These are phyloP conservation scores for Discostella stelligeroides DNA, from an alignment of 108 stramenopile species.

Conservation along the genomic window DNA sequence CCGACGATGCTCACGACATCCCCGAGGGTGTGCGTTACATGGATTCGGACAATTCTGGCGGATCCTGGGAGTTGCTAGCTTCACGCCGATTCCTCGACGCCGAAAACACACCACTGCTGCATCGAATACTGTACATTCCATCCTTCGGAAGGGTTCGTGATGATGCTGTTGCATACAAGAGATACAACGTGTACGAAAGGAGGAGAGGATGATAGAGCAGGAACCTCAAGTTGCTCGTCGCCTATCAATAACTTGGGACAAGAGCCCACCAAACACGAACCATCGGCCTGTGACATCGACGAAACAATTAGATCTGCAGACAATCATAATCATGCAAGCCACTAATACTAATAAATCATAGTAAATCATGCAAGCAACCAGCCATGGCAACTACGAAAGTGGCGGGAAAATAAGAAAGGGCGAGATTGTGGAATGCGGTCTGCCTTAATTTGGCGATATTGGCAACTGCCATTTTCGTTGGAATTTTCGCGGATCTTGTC, in stretches of 20 bases:
- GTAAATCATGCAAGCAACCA: too few species aligned
- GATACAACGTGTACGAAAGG: slow-evolving; percentile 37
- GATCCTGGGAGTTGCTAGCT: slow-evolving; percentile 29
- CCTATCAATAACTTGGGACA: background rate
- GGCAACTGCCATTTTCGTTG: too few species aligned
- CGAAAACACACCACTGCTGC: slow-evolving; percentile 26
- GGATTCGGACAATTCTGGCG: slow-evolving; percentile 27
- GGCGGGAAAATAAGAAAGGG: too few species aligned
- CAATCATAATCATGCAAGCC: too few species aligned
- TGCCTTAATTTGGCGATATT: too few species aligned
- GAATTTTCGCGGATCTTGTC: too few species aligned
- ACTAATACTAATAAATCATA: too few species aligned
- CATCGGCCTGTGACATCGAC: too few species aligned
- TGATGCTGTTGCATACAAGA: slow-evolving; percentile 20
- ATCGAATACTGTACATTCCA: slow-evolving; percentile 50
- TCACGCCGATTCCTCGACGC: slow-evolving; percentile 36
- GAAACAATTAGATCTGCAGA: too few species aligned
- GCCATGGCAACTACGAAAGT: too few species aligned
- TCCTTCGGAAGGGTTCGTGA: slow-evolving; percentile 29
- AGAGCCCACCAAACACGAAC: too few species aligned
- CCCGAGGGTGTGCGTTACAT: slow-evolving; percentile 51
- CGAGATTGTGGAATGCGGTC: too few species aligned
- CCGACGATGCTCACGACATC: background rate
- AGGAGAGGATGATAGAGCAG: background rate
- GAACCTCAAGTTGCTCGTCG: background rate